These are phyloP conservation scores for Neocucurbitaria cava DNA, from an alignment of 2,329 filamentous ascomycete genomes.

Conservation along the genomic window DNA sequence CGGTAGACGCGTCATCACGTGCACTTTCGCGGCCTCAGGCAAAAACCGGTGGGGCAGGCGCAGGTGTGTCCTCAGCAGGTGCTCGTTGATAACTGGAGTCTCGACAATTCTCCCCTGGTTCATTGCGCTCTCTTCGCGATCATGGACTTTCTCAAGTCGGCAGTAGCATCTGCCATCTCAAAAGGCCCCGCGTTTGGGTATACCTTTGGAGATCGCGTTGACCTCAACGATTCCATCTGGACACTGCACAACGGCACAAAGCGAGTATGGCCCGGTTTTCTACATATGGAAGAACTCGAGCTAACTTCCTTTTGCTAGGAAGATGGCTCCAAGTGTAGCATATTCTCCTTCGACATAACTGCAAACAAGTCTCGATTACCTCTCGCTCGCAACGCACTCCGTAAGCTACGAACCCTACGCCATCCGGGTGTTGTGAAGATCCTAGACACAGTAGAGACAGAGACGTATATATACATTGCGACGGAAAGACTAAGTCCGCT, in stretches of 20 bases:
- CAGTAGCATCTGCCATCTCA: slow-evolving; percentile 94
- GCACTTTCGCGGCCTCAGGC: slow-evolving; percentile 4
- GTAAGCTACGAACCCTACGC: slow-evolving; percentile 89
- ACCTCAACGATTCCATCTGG: slow-evolving; percentile 94
- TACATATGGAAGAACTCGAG: slow-evolving; percentile 5
- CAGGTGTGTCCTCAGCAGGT: slow-evolving; percentile 22
- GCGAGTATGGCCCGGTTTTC: slow-evolving; percentile 64
- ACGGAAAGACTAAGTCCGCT: slow-evolving; percentile 89
- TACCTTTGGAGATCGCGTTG: slow-evolving; percentile 88
- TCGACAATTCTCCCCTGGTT: not conserved
- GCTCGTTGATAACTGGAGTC: slow-evolving; percentile 3
- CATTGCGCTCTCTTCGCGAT: slow-evolving; percentile 2
- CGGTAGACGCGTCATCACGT: slow-evolving; percentile 19
- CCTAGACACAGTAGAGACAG: slow-evolving; percentile 94
- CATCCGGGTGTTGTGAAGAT: slow-evolving; percentile 96
- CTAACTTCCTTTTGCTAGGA: slow-evolving; percentile 65
- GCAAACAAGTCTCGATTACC: slow-evolving; percentile 81
- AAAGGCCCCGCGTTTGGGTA: slow-evolving; percentile 94
- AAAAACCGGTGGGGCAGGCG: slow-evolving; percentile 18
- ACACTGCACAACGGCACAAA: slow-evolving; percentile 94
- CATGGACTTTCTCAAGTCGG: slow-evolving; percentile 99
- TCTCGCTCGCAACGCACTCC: slow-evolving; percentile 89
- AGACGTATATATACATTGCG: slow-evolving; percentile 93
- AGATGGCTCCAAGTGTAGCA: slow-evolving; percentile 91
- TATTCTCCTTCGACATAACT: slow-evolving; percentile 92